Conservation (phyloP, 768 basidiomycete species). For the Leccinum truebloodii region DNA sequence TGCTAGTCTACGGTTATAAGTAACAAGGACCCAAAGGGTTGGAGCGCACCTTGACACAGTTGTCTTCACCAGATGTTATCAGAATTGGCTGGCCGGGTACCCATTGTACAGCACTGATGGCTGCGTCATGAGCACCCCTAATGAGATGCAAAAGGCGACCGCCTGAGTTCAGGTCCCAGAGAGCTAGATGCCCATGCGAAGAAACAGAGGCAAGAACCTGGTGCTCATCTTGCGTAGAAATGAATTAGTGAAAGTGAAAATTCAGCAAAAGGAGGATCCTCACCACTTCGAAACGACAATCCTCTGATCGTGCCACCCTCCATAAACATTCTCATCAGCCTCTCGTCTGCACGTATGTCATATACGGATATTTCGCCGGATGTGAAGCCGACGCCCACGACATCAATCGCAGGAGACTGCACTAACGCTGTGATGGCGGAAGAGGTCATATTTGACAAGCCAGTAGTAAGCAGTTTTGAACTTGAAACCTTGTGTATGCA, state of each 20-base stretch:
- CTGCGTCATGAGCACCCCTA: conserved; percentile 86
- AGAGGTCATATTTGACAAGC: conserved; percentile 29
- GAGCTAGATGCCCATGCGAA: conserved; percentile 81
- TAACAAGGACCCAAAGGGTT: background rate
- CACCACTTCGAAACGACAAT: conserved; percentile 86
- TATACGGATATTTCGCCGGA: conserved; percentile 88
- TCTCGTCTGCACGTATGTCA: conserved; percentile 89
- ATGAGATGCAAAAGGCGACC: conserved; percentile 84
- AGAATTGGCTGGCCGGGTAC: conserved; percentile 90
- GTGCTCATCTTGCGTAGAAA: conserved; percentile 64
- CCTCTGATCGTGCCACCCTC: conserved; percentile 79
- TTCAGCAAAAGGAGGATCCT: conserved; percentile 22
- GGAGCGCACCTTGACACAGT: conserved; percentile 81
- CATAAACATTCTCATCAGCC: conserved; percentile 87
- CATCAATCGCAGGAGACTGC: conserved; percentile 95
- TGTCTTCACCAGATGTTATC: conserved; percentile 89
- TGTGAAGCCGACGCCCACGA: conserved; percentile 88
- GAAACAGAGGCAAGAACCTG: conserved; percentile 88
- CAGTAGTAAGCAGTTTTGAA: conserved; percentile 49
- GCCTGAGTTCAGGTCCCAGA: conserved; percentile 89
- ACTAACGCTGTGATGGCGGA: conserved; percentile 72
- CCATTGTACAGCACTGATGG: conserved; percentile 85
- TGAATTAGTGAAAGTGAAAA: conserved; percentile 4
- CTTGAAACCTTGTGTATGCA: conserved; percentile 80
- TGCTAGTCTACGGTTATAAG: conserved; percentile 54